Conservation (phyloP, 441 rosid genomes). For the Jatropha podagrica region DNA sequence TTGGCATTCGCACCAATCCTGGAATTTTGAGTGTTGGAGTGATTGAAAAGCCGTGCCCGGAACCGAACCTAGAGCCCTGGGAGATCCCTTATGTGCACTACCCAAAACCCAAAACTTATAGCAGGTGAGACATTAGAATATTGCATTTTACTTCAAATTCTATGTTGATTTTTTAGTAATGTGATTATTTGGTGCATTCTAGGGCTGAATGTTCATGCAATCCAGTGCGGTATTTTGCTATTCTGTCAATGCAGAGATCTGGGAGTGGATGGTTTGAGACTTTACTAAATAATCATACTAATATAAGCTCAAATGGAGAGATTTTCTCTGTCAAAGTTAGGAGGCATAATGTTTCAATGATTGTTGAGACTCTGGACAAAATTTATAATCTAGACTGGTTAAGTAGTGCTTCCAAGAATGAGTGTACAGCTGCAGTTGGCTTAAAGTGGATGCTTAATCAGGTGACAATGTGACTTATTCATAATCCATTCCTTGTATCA, state of each 20-base stretch:
- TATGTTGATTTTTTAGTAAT: constrained; percentile 16
- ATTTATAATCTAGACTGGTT: constrained; percentile 87
- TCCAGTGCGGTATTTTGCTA: constrained; percentile 95
- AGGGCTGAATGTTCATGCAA: constrained; percentile 89
- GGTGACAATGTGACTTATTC: constrained; percentile 40
- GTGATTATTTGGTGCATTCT: constrained; percentile 23
- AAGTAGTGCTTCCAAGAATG: constrained; percentile 93
- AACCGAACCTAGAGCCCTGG: constrained; percentile 81
- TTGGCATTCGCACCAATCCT: constrained; percentile 26
- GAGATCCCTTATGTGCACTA: constrained; percentile 90
- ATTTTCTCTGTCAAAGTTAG: constrained; percentile 83
- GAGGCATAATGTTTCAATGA: constrained; percentile 69
- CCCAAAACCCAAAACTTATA: constrained; percentile 72
- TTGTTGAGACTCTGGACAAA: constrained; percentile 77
- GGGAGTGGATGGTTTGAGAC: constrained; percentile 99
- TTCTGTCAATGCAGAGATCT: constrained; percentile 97
- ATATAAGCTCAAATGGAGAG: constrained; percentile 97
- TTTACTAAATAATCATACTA: constrained; percentile 83
- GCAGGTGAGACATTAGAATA: constrained; percentile 46
- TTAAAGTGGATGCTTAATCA: constrained; percentile 99
- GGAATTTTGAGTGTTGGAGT: constrained; percentile 31
- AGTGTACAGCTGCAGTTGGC: constrained; percentile 94
- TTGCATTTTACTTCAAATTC: constrained; percentile 18
- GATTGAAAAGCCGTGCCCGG: constrained; percentile 54
- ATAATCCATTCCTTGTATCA: background rate